A percentile compares a stretch with the other conserved stretches of the same genome.
phyloP scores from a whole-genome alignment of 495 filamentous ascomycete genomes.

The Xylaria longipes region DNA sequence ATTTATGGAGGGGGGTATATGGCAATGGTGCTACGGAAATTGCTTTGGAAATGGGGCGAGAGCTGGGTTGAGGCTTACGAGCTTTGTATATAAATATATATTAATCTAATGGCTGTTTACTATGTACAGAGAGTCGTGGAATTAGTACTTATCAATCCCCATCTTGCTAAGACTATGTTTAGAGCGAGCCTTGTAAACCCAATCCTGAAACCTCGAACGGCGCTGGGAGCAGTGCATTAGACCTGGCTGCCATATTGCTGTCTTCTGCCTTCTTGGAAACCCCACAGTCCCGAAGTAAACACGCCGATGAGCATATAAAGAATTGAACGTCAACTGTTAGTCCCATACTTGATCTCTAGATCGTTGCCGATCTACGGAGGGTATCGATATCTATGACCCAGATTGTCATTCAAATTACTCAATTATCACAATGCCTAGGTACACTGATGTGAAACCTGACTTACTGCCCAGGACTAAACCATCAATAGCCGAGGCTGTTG shows the following conservation, averaged over 20 bases:
- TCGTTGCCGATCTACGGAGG: neutral
- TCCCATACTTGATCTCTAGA: neutral
- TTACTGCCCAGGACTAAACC: neutral
- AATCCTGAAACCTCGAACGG: neutral
- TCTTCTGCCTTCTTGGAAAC: too few species aligned
- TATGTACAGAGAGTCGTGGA: neutral
- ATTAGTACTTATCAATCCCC: neutral
- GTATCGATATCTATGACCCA: neutral
- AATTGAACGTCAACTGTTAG: neutral
- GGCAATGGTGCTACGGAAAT: neutral
- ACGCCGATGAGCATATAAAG: too few species aligned
- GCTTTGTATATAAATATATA: conserved; percentile 7
- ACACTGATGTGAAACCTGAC: neutral
- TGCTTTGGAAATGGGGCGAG: neutral
- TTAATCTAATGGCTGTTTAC: neutral
- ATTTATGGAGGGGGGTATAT: neutral
- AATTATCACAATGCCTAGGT: neutral
- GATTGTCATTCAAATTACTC: neutral
- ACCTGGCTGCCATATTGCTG: neutral
- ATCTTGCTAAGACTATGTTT: neutral
- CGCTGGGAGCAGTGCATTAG: neutral
- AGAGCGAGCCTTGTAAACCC: neutral
- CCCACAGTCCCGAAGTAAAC: too few species aligned
- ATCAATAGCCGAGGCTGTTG: neutral
- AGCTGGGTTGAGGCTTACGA: neutral